Percentiles rank a stretch among this genome's conserved stretches.
These are phyloP conservation scores for Colletotrichum spaethianum DNA, from an alignment of 2,329 filamentous ascomycete genomes.

Conservation along the genomic window DNA sequence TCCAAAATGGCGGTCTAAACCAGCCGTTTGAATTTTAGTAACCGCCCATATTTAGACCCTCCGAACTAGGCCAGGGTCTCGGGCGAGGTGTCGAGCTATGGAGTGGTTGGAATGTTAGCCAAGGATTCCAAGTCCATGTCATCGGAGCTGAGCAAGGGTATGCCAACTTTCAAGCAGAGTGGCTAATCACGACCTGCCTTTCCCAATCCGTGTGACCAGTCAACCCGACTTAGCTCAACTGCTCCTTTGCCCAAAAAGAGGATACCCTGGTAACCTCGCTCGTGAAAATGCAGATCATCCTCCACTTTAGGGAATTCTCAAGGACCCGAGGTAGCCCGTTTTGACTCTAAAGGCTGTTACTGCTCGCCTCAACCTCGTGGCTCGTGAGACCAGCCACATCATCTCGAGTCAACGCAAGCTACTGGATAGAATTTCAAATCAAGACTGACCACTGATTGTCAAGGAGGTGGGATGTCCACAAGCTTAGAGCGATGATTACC, in stretches of 20 bases:
- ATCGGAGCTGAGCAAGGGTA: not conserved
- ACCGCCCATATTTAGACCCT: not conserved
- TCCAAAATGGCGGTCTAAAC: constrained; percentile 21
- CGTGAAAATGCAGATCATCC: constrained; percentile 19
- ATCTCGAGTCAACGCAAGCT: constrained; percentile 17
- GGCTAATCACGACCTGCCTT: not conserved
- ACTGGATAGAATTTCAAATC: constrained; percentile 5
- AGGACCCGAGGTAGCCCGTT: not conserved
- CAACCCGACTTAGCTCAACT: not conserved
- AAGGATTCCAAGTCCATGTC: constrained; percentile 7
- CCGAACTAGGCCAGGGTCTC: not conserved
- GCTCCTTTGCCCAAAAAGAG: not conserved
- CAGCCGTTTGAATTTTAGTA: not conserved
- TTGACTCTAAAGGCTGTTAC: not conserved
- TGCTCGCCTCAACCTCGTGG: constrained; percentile 14
- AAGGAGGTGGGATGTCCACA: not conserved
- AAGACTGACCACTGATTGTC: not conserved
- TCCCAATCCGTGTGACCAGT: not conserved
- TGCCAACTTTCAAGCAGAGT: not conserved
- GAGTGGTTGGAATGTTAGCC: not conserved
- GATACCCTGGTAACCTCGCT: constrained; percentile 21
- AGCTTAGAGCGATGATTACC: not conserved
- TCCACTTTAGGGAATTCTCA: constrained; percentile 12
- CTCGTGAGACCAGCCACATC: constrained; percentile 18
- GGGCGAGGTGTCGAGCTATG: no score